Evolutionary conservation across 768 basidiomycete species (phyloP).

Genomic region (Cystoderma amianthinum): DNA sequence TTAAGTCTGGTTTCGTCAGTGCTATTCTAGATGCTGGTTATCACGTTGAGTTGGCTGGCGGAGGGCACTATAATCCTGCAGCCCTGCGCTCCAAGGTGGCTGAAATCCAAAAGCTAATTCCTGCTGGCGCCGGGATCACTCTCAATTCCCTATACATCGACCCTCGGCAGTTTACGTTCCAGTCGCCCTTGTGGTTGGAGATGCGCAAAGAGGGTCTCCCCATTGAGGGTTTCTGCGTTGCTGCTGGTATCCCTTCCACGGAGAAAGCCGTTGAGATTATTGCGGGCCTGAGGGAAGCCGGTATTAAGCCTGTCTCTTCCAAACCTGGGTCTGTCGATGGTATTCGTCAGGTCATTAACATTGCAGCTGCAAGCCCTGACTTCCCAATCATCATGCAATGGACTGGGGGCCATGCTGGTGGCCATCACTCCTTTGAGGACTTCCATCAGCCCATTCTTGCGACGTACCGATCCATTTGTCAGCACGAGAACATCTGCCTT

Average conservation of each 20-base stretch:
- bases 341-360: conserved; percentile 94
- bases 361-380: conserved; percentile 88
- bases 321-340: conserved; percentile 98
- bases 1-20: conserved; percentile 91
- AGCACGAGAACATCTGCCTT: conserved; percentile 81
- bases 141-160: conserved; percentile 98
- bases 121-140: conserved; percentile 86
- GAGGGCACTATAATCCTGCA: conserved; percentile 90
- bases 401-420: conserved; percentile 98
- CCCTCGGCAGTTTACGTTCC: conserved; percentile 94
- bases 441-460: conserved; percentile 94
- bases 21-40: conserved; percentile 91
- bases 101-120: conserved; percentile 85
- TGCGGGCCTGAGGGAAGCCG: conserved; percentile 66
- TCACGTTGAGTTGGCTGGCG: conserved; percentile 96
- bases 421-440: conserved; percentile 97
- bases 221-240: conserved; percentile 98
- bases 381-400: conserved; percentile 98
- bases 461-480: conserved; percentile 87
- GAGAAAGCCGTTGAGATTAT: conserved; percentile 99
- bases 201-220: conserved; percentile 94
- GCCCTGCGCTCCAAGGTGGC: conserved; percentile 86
- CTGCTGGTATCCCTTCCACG: conserved; percentile 92
- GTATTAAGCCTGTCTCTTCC: conserved; percentile 95
- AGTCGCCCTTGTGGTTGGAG: conserved; percentile 96